Percentiles rank a stretch among this genome's conserved stretches.
These are phyloP conservation scores for Dactylonectria macrodidyma DNA, from an alignment of 2,329 filamentous ascomycete species.

Conservation along the genomic window DNA sequence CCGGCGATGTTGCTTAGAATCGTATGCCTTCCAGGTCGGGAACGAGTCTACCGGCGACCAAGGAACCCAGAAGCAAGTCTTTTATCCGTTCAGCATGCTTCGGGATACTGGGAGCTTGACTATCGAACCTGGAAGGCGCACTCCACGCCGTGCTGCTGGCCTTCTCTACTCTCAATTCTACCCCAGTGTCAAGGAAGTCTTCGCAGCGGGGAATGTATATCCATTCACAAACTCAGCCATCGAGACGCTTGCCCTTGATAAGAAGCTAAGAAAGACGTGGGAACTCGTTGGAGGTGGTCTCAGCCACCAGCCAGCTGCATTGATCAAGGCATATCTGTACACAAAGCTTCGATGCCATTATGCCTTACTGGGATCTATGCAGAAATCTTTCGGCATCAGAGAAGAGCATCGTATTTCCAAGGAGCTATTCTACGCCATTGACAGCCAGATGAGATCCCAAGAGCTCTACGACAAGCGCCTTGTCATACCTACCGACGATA, in stretches of 20 bases:
- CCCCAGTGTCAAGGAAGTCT: slow-evolving; percentile 5
- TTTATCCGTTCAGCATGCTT: slow-evolving; percentile 10
- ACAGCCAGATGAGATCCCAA: too few relatives aligned
- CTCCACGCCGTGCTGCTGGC: not conserved
- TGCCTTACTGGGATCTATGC: not conserved
- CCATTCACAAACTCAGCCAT: slow-evolving; percentile 5
- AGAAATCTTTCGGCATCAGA: slow-evolving; percentile 4
- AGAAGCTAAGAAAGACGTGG: slow-evolving; percentile 5
- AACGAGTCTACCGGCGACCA: not conserved
- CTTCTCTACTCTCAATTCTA: slow-evolving; percentile 11
- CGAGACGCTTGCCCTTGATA: slow-evolving; percentile 13
- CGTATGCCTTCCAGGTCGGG: slow-evolving; percentile 2
- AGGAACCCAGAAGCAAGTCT: slow-evolving; percentile 11
- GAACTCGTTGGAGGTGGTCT: slow-evolving; percentile 9
- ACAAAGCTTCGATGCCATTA: not conserved
- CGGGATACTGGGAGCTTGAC: not conserved
- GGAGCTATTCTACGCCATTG: too few relatives aligned
- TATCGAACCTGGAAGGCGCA: not conserved
- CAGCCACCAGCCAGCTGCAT: slow-evolving; percentile 11
- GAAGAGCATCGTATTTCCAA: slow-evolving; percentile 13
- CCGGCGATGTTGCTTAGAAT: not conserved
- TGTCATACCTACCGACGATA: too few relatives aligned
- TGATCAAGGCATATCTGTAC: slow-evolving; percentile 13
- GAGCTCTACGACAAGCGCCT: too few relatives aligned
- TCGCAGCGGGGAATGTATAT: not conserved